Evolutionary conservation across 2,329 filamentous ascomycete species (phyloP), one percentile per base, ranked within the genome.

Genomic region (Alternaria novae-zelandiae): DNA sequence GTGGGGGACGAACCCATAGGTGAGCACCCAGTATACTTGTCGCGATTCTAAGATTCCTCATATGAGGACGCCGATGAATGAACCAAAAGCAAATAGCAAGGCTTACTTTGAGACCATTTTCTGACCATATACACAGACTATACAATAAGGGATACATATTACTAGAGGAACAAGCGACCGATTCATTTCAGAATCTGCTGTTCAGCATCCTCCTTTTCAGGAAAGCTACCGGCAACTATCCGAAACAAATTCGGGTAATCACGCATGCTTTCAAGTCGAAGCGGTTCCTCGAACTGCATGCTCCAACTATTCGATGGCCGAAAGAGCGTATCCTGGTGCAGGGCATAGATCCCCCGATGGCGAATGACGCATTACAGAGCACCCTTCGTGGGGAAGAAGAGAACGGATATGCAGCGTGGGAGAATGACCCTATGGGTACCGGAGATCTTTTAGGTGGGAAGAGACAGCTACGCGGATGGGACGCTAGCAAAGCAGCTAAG

Each of bases 151-250:
- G 74, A 30, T 82, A 83, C 23, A 82, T 93, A 17, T 74, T 87
- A 0, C 74, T 88, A 3, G 94, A 97, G 74, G 86, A 89, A 9
- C 85, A 87, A 58, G 93, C 94, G 0, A 88, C 95, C 1, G 94
- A 97, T 79, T 95, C 91, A 2, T 95, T 93, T 74, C 90, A 94
- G 75, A 97, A 97, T 75, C 81, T 97, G 6, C 81, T 97, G 15
- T 94, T 94, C 76, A 91, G 90, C 12, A 82, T 97, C 72, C 83
- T 90, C 66, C 82, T 84, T 4, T 87, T 86, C 63, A 73, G 77
- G 5, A 74, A 77, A 26, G 73, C 73, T 3, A 78, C 75, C 2
- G 81, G 81, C 5, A 55, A 50, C 2, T 84, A 83, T 64, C 83
- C 83, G 1, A 67, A 73, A 20, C 73, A 75, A 1, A 72, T 85